A percentile compares a stretch with the other conserved stretches of the same genome.
Conservation (phyloP, 805 yeast genomes). For the Wickerhamomyces canadensis region DNA sequence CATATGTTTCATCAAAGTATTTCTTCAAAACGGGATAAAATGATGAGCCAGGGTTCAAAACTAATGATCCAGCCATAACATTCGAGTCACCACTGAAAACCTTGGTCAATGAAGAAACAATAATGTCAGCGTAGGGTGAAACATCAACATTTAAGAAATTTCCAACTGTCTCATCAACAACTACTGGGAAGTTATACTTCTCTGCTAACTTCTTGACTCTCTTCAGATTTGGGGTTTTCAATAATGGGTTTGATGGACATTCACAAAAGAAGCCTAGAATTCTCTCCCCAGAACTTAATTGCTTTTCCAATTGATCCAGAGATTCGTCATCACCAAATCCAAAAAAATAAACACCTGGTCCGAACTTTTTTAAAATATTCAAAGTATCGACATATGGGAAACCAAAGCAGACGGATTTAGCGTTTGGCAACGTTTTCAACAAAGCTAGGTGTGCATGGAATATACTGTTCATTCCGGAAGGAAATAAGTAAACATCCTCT, state of each 20-base stretch:
- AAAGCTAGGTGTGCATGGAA: slow-evolving; percentile 70
- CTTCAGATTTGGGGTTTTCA: slow-evolving; percentile 74
- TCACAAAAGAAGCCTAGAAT: slow-evolving; percentile 84
- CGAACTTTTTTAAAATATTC: slow-evolving; percentile 81
- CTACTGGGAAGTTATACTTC: slow-evolving; percentile 67
- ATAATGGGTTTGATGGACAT: slow-evolving; percentile 91
- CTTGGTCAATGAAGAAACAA: slow-evolving; percentile 83
- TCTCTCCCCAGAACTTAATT: slow-evolving; percentile 56
- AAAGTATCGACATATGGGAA: slow-evolving; percentile 94
- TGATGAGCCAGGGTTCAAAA: slow-evolving; percentile 63
- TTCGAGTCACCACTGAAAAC: slow-evolving; percentile 92
- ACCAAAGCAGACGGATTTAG: slow-evolving; percentile 88
- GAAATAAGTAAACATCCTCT: slow-evolving; percentile 75
- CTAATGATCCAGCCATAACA: slow-evolving; percentile 90
- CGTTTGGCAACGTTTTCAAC: slow-evolving; percentile 24
- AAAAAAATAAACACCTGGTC: slow-evolving; percentile 82
- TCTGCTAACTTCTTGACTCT: slow-evolving; percentile 62
- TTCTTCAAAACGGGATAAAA: slow-evolving; percentile 44
- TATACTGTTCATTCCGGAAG: slow-evolving; percentile 91
- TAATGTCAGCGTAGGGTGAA: slow-evolving; percentile 78
- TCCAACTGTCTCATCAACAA: slow-evolving; percentile 93
- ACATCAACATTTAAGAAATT: slow-evolving; percentile 82
- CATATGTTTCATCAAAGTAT: slow-evolving; percentile 48
- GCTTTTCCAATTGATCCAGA: slow-evolving; percentile 55
- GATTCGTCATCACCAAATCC: slow-evolving; percentile 78